Percentiles rank a stretch among this genome's conserved stretches.
phyloP scores from a whole-genome alignment of 2,329 filamentous ascomycete species.

The Xylariaceae sp. region DNA sequence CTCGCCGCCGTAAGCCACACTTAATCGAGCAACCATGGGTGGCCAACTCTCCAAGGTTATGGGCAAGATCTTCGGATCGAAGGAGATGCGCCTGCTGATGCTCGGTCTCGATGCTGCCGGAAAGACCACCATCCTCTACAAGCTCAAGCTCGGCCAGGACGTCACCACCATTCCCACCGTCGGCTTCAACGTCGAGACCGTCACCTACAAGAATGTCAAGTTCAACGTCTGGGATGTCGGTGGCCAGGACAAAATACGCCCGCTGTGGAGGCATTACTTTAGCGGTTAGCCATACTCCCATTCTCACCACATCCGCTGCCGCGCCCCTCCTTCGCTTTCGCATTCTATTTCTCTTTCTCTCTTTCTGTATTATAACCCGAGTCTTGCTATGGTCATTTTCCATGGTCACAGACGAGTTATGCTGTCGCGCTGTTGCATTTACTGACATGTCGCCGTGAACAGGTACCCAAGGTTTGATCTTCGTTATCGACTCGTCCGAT shows the following conservation, averaged over 20 bases:
- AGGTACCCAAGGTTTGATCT: constrained; percentile 97
- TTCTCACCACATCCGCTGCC: too few relatives aligned
- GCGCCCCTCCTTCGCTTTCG: too few relatives aligned
- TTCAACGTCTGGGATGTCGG: constrained; percentile 99
- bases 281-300: constrained; percentile 50
- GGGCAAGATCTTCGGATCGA: constrained; percentile 98
- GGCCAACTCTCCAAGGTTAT: constrained; percentile 92
- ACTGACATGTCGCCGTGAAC: constrained; percentile 17
- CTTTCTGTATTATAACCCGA: neutral
- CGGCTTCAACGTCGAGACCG: constrained; percentile 98
- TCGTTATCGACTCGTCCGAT: constrained; percentile 96
- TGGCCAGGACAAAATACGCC: constrained; percentile 97
- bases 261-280: constrained; percentile 97
- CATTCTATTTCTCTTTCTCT: too few relatives aligned
- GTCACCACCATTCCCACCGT: constrained; percentile 98
- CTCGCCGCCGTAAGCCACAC: too few relatives aligned
- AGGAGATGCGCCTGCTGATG: constrained; percentile 99
- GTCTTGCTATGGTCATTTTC: neutral
- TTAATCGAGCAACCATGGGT: constrained; percentile 59
- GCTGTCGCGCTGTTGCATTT: neutral
- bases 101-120: constrained; percentile 94
- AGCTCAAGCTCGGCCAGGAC: constrained; percentile 96
- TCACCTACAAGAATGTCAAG: constrained; percentile 98
- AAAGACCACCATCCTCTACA: constrained; percentile 99
- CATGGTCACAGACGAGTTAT: neutral